These are phyloP conservation scores for Ogataea paradorogensis DNA, from an alignment of 805 yeast species.

Conservation along the genomic window DNA sequence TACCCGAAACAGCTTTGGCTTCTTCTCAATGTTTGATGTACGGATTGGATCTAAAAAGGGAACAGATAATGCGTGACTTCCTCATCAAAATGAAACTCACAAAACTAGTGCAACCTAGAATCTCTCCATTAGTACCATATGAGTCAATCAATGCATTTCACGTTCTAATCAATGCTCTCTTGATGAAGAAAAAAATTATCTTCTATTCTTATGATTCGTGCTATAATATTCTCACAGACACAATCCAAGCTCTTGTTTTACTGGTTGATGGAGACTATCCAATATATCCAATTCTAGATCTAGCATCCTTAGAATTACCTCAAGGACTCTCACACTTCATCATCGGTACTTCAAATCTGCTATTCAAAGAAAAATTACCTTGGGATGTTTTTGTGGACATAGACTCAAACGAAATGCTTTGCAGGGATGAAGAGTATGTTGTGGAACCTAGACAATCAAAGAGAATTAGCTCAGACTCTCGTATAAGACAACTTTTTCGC, in stretches of 20 bases:
- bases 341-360: slow-evolving; percentile 68
- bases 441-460: slow-evolving; percentile 12
- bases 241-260: slow-evolving; percentile 39
- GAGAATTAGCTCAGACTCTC: slow-evolving; percentile 19
- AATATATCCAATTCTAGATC: slow-evolving; percentile 53
- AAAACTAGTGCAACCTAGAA: slow-evolving; percentile 1
- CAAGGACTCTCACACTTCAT: slow-evolving; percentile 42
- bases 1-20: slow-evolving; percentile 28
- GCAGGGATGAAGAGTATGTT: slow-evolving; percentile 9
- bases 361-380: slow-evolving; percentile 48
- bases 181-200: slow-evolving; percentile 45
- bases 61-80: slow-evolving; percentile 22
- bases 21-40: slow-evolving; percentile 26
- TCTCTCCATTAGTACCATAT: slow-evolving; percentile 22
- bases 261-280: slow-evolving; percentile 31
- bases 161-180: slow-evolving; percentile 44
- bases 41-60: slow-evolving; percentile 33
- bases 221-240: slow-evolving; percentile 46
- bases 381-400: slow-evolving; percentile 66
- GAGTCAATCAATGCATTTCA: slow-evolving; percentile 32
- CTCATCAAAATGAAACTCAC: slow-evolving; percentile 12
- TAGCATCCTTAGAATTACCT: slow-evolving; percentile 52
- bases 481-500: slow-evolving; percentile 20
- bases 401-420: slow-evolving; percentile 44
- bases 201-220: slow-evolving; percentile 40